Conservation (phyloP, 1,284 basidiomycete species). For the Ustilago esculenta region DNA sequence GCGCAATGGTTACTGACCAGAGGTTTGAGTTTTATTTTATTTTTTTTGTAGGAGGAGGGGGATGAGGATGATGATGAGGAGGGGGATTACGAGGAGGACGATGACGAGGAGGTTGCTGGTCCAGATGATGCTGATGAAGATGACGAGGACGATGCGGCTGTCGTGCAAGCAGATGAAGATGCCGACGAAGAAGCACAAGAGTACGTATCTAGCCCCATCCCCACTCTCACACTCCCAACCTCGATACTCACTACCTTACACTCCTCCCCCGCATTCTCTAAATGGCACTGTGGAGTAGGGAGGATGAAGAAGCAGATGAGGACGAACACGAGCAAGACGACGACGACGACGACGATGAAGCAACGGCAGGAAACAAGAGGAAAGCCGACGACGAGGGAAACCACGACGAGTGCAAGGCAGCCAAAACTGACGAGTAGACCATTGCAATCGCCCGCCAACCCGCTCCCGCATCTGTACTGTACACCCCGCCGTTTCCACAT, state of each 20-base stretch:
- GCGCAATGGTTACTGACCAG: no score
- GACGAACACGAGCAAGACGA: slow-evolving; percentile 28
- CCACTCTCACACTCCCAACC: neutral
- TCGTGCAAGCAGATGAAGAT: slow-evolving; percentile 33
- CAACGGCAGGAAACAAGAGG: slow-evolving; percentile 24
- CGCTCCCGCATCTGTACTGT: no score
- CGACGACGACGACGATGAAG: slow-evolving; percentile 24
- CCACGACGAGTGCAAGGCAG: slow-evolving; percentile 40
- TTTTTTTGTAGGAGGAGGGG: slow-evolving; percentile 25
- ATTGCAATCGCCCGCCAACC: neutral
- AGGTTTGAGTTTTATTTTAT: no score
- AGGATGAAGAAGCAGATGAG: slow-evolving; percentile 18
- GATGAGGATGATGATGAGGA: slow-evolving; percentile 41
- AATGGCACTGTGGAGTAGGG: slow-evolving; percentile 6
- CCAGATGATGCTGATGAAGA: slow-evolving; percentile 15
- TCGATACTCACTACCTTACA: neutral
- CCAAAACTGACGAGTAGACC: slow-evolving; percentile 34
- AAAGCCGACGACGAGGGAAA: slow-evolving; percentile 48
- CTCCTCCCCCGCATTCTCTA: neutral
- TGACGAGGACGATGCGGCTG: slow-evolving; percentile 28
- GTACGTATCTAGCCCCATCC: neutral
- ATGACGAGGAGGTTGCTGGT: slow-evolving; percentile 2
- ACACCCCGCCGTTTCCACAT: neutral
- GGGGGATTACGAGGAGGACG: slow-evolving; percentile 26
- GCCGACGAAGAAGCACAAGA: slow-evolving; percentile 39